Percentiles rank a stretch among this genome's conserved stretches.
phyloP scores from a whole-genome alignment of 805 yeast species.

The Zygosaccharomyces kombuchaensis region DNA sequence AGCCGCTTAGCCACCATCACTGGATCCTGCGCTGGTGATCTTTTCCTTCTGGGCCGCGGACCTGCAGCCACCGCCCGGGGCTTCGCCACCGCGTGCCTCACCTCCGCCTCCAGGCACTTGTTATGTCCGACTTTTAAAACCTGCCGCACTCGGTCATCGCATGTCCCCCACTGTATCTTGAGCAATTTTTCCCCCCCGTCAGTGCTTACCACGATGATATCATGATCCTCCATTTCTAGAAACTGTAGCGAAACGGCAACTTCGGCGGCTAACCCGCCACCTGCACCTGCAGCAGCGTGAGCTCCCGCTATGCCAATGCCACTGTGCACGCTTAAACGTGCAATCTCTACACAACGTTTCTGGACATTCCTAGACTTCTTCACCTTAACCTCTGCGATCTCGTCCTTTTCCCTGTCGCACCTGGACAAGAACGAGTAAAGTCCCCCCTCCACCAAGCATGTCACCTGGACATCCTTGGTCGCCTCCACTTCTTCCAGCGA shows the following conservation, averaged over 20 bases:
- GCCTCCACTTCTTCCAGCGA: neutral
- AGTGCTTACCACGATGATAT: neutral
- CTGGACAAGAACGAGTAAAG: neutral
- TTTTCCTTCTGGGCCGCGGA: neutral
- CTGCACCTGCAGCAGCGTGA: neutral
- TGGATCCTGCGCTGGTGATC: neutral
- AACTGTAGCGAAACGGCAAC: neutral
- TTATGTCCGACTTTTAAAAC: slow-evolving; percentile 7
- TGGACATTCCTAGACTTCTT: neutral
- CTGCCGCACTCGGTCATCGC: slow-evolving; percentile 5
- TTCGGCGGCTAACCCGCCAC: slow-evolving; percentile 1
- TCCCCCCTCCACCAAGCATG: neutral
- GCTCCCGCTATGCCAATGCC: neutral
- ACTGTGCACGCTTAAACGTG: neutral
- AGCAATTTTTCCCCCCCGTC: neutral
- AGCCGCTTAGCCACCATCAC: slow-evolving; percentile 5
- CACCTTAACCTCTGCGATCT: neutral
- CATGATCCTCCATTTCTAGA: slow-evolving; percentile 4
- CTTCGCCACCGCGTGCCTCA: neutral
- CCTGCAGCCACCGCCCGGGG: neutral
- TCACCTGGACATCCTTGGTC: neutral
- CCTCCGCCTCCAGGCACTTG: slow-evolving; percentile 9
- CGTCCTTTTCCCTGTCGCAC: neutral
- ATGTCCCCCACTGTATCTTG: neutral
- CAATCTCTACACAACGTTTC: neutral